Evolutionary conservation across 371 early-diverging fungal genomes (phyloP).

Genomic region (Funneliformis caledonium): DNA sequence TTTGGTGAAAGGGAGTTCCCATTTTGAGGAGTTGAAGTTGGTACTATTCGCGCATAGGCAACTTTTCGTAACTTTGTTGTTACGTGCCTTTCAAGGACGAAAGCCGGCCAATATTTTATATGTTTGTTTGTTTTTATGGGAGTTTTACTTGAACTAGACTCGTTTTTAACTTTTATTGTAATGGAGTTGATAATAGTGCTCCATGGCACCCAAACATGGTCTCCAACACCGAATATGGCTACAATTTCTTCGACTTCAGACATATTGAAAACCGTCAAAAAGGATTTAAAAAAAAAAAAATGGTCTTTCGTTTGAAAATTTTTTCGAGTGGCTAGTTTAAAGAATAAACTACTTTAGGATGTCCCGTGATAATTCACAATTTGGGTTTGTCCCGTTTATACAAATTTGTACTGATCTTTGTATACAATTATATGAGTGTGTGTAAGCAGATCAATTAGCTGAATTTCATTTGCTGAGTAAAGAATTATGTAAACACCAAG

Average conservation of each 20-base stretch:
- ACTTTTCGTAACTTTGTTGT: neutral
- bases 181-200: constrained; percentile 2
- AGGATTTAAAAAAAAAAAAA: neutral
- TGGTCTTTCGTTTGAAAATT: neutral
- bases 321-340: neutral
- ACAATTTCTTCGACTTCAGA: neutral
- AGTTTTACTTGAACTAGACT: neutral
- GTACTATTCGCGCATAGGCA: neutral
- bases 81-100: neutral
- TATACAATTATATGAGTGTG: no score
- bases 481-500: no score
- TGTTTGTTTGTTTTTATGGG: neutral
- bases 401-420: no score
- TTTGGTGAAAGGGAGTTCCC: neutral
- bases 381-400: no score
- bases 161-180: constrained; percentile 1
- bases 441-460: no score
- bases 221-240: neutral
- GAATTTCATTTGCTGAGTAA: no score
- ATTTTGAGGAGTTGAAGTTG: neutral
- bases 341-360: neutral
- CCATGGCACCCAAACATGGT: constrained; percentile 12
- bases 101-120: constrained; percentile 8
- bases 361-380: constrained; percentile 8
- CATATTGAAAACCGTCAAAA: neutral